Base-by-base conservation (phyloP, 192 early-diverging fungal species). In the Obelidium mucronatum region DNA sequence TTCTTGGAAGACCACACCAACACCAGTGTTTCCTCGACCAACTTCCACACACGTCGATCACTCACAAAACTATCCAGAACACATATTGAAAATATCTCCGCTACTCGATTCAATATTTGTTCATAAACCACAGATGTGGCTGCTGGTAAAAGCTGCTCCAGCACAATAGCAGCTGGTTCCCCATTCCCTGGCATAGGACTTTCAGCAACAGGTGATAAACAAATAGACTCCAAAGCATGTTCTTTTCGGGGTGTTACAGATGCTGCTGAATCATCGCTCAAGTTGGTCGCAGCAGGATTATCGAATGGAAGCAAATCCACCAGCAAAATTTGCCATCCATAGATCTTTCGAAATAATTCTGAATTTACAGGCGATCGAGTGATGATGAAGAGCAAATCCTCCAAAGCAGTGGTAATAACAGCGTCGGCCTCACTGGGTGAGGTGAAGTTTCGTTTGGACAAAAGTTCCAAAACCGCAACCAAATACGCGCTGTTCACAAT, bases 11-110 rank as follows among this genome's bases (percentile, higher is more conserved):
- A 4, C 67, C 76, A 83, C 40, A 78, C 67, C 30, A 76, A 60
- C 1, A 67, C 66, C 24, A 69, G 37, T n/a, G 74, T 75, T 37
- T 85, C 84, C 56, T 85, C 81, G 2, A 81, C 76, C 19, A 31
- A 40, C 19, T 78, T 58, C 84, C 84, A 85, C 26, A 78, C 77
- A 60, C 74, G 78, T 34, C 74, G 36, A 42, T 86, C 81, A 3
- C 26, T 66, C 13, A 77, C 75, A 58, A 85, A 85, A 17, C 73
- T 63, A 51, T 85, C 84, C n/a, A 79, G 53, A 2, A 78, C 73
- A 33, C 77, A 33, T 0, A 62, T 77, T 33, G 63, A 64, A 26
- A 82, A 62, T 1, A 75, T 56, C 48, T 84, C 74, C 0, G 75
- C 42, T 1, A 78, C 71, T 22, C 81, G 77, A 35, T 78, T 60